Base-by-base conservation (phyloP, 2,329 filamentous ascomycete genomes). In the Phialophora chinensis region DNA sequence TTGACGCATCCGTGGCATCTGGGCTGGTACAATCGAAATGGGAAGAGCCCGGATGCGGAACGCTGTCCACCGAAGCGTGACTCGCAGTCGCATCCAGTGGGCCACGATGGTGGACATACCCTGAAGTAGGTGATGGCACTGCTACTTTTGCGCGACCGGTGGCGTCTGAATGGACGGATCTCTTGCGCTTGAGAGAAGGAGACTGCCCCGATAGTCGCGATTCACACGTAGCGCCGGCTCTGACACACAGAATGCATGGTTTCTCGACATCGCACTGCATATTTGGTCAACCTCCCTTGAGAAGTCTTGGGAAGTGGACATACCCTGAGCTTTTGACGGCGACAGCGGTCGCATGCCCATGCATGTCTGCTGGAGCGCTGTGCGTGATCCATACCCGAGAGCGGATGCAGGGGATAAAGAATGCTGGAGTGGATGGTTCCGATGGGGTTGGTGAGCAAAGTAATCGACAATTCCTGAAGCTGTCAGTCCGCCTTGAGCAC, bases 221-320 rank as follows among this genome's bases (percentile, higher is more conserved):
- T 33, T 66, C 60, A 27, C 64, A 66, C 23, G 42, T 58, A 42
- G 60, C 53, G 11, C 60, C 64, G 25, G 64, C 64, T 35, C 64
- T 57, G 8, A 66, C 49, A 31, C 64, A 66, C 25, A 66, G 29
- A 3, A 60, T 62, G 54, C 64, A 66, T 25, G 64, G 64, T 53
- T 66, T 66, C 31, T 58, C 53, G 23, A 62, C 42, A 56, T 66
- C 64, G 52, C 64, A 66, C 64, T 66, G 52, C n/a, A 23, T 38
- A 6, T 35, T 20, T 50, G n/a, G 59, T 42, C 42, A 38, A 35
- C 7, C n/a, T 4, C 12, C n/a, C 25, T 23, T 8, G n/a, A 11
- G 35, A 27, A 27, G 25, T 20, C 20, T 7, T 5, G 14, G 12
- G 29, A 25, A 52, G 47, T 31, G 6, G 25, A 31, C 20, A 54